These are phyloP conservation scores for Ustulina deusta DNA, from an alignment of 2,329 filamentous ascomycete genomes.

Conservation along the genomic window DNA sequence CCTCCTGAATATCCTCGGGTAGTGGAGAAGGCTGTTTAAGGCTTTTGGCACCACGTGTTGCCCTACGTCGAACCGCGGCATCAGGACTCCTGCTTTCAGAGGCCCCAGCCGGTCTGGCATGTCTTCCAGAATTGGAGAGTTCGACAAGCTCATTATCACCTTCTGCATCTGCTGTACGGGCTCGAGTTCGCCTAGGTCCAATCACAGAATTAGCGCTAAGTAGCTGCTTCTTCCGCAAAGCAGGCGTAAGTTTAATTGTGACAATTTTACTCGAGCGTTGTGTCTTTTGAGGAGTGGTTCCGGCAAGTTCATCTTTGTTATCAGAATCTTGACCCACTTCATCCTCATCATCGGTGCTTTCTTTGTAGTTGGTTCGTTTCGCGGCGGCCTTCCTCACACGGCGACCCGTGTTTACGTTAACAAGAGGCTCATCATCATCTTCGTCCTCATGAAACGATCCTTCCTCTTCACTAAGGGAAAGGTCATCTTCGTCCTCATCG, in stretches of 20 bases:
- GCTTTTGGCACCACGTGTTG: conserved; percentile 64
- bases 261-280: conserved; percentile 56
- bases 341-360: conserved; percentile 57
- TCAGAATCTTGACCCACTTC: conserved; percentile 49
- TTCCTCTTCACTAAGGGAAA: conserved; percentile 66
- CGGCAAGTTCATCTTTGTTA: conserved; percentile 56
- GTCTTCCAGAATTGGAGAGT: conserved; percentile 70
- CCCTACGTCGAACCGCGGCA: conserved; percentile 56
- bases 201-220: conserved; percentile 38
- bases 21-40: conserved; percentile 62
- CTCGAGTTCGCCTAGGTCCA: conserved; percentile 63
- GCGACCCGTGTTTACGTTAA: conserved; percentile 58
- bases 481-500: conserved; percentile 64
- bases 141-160: conserved; percentile 67
- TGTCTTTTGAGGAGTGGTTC: conserved; percentile 46
- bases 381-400: conserved; percentile 60
- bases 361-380: conserved; percentile 60
- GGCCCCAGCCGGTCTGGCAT: conserved; percentile 61
- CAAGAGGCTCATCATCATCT: conserved; percentile 52
- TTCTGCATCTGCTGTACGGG: conserved; percentile 65
- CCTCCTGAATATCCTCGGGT: conserved; percentile 66
- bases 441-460: conserved; percentile 57
- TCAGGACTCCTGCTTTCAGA: conserved; percentile 70
- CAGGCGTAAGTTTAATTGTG: conserved; percentile 56
- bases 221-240: conserved; percentile 44